Conservation (phyloP, 805 yeast genomes). For the Saturnispora zaruensis region DNA sequence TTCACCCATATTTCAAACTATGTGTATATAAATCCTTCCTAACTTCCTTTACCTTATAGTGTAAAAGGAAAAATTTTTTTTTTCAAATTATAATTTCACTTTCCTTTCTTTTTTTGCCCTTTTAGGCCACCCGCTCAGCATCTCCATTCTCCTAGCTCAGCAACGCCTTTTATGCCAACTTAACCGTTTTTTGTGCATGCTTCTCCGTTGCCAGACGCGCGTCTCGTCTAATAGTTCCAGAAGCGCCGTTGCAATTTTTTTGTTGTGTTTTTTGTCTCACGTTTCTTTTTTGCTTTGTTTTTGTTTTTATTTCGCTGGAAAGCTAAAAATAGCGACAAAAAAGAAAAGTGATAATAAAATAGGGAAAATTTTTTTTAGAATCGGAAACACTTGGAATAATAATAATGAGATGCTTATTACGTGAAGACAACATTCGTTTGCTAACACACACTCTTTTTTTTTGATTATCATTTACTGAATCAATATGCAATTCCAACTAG, state of each 20-base stretch:
- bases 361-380: slow-evolving; percentile 3
- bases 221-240: neutral
- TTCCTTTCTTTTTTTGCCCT: neutral
- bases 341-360: neutral
- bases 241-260: neutral
- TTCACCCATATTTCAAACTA: neutral
- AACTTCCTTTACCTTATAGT: too few species aligned
- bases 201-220: neutral
- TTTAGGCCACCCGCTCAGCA: slow-evolving; percentile 4
- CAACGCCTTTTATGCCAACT: neutral
- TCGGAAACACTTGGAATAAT: neutral
- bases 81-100: neutral
- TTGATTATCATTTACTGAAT: neutral
- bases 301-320: neutral
- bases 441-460: neutral
- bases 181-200: neutral
- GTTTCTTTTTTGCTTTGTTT: neutral
- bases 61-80: neutral
- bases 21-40: neutral
- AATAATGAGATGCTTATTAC: neutral
- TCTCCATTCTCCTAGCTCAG: neutral
- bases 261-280: neutral
- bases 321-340: neutral
- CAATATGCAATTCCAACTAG: slow-evolving; percentile 16
- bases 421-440: neutral